Evolutionary conservation across 2,329 filamentous ascomycete genomes (phyloP).

Genomic region (Colletotrichum liaoningense): DNA sequence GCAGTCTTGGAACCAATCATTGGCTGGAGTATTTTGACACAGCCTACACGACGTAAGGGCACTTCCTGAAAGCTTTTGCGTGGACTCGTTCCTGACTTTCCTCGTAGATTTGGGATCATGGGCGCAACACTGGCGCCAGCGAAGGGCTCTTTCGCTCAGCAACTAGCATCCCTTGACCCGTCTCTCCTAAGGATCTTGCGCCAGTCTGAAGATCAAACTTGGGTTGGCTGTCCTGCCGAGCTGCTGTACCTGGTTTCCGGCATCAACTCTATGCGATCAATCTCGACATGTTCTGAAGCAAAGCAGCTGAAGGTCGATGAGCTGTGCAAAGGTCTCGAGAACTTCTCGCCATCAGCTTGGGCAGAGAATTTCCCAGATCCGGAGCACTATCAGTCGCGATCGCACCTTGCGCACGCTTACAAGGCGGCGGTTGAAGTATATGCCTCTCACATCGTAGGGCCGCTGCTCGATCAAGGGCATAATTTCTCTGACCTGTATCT

Average conservation of each 20-base stretch:
- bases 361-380: constrained; percentile 12
- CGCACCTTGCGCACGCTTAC: constrained; percentile 26
- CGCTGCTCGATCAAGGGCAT: neutral
- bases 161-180: neutral
- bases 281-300: too few species aligned
- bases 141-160: neutral
- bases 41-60: constrained; percentile 22
- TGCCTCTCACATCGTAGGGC: neutral
- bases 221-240: constrained; percentile 31
- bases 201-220: constrained; percentile 24
- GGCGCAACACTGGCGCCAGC: constrained; percentile 22
- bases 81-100: neutral
- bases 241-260: constrained; percentile 17
- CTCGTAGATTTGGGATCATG: constrained; percentile 14
- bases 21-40: constrained; percentile 28
- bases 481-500: neutral
- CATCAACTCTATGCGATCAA: constrained; percentile 14
- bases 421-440: constrained; percentile 26
- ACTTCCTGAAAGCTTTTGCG: neutral
- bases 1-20: neutral
- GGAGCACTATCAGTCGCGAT: neutral
- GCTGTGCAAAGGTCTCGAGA: neutral
- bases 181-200: constrained; percentile 9
- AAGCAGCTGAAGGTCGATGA: neutral
- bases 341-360: constrained; percentile 16